Evolutionary conservation across 2,329 filamentous ascomycete genomes (phyloP).

Genomic region (Cyphellophora attinorum): DNA sequence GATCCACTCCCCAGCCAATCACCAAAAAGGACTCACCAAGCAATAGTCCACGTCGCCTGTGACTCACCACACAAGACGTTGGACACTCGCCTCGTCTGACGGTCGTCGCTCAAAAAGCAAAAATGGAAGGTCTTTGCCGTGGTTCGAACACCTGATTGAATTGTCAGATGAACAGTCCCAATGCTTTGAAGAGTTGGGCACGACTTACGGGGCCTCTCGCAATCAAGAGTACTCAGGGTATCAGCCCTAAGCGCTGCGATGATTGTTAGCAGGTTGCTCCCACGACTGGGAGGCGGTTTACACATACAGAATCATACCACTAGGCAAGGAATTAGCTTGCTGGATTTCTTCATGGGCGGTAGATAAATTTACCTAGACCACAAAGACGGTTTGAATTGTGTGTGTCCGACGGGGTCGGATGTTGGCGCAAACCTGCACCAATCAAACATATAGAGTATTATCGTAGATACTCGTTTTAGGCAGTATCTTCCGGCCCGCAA

Average conservation of each 20-base stretch:
- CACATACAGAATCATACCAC: too few species aligned
- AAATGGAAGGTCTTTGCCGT: conserved; percentile 1
- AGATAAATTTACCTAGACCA: background rate
- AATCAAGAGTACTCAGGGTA: conserved; percentile 1
- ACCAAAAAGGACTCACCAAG: too few species aligned
- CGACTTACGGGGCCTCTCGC: conserved; percentile 1
- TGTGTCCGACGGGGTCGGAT: background rate
- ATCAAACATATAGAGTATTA: too few species aligned
- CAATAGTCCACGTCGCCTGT: too few species aligned
- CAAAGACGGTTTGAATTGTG: background rate
- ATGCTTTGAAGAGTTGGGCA: background rate
- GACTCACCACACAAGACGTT: too few species aligned
- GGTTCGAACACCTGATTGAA: conserved; percentile 1
- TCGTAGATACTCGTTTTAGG: too few species aligned
- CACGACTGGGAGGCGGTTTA: too few species aligned
- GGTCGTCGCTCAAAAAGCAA: background rate
- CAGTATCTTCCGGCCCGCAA: too few species aligned
- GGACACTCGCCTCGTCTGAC: too few species aligned
- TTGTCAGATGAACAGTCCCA: background rate
- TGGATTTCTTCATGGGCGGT: background rate
- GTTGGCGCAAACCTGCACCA: background rate
- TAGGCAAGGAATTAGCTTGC: background rate
- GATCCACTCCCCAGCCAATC: too few species aligned
- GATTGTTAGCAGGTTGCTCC: too few species aligned
- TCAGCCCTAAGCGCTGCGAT: background rate